Percentiles rank a stretch among this genome's conserved stretches.
Conservation (phyloP, 495 filamentous ascomycete species). For the Penicillium arizonense region DNA sequence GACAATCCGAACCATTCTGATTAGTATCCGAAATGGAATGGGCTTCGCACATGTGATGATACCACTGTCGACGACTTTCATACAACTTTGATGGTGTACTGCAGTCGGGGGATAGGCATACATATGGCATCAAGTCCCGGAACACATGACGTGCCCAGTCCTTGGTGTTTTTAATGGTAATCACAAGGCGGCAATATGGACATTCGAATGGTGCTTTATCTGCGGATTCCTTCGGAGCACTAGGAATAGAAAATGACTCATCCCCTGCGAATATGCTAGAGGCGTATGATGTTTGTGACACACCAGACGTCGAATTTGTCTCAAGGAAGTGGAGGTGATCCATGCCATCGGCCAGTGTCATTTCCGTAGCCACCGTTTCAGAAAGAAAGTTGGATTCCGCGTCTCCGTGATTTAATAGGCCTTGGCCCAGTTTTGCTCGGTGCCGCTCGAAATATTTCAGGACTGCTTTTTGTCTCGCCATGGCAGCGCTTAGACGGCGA, state of each 20-base stretch:
- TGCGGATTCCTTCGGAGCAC: conserved; percentile 8
- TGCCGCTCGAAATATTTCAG: conserved; percentile 19
- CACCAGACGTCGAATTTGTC: neutral
- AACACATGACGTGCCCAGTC: conserved; percentile 28
- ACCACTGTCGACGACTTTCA: conserved; percentile 23
- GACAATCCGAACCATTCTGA: neutral
- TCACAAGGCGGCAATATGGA: conserved; percentile 27
- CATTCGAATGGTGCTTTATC: conserved; percentile 20
- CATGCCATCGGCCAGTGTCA: neutral
- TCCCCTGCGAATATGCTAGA: neutral
- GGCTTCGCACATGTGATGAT: conserved; percentile 13
- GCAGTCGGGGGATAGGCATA: conserved; percentile 21
- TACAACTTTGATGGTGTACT: conserved; percentile 15
- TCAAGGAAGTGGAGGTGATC: neutral
- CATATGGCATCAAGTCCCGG: conserved; percentile 29
- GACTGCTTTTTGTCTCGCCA: conserved; percentile 10
- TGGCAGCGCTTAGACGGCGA: conserved; percentile 14
- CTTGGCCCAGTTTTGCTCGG: conserved; percentile 10
- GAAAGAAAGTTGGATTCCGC: neutral
- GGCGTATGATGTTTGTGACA: conserved; percentile 10
- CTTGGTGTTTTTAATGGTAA: conserved; percentile 5
- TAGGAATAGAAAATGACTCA: neutral
- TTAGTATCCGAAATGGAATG: neutral
- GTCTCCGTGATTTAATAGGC: neutral
- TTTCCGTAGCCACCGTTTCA: conserved; percentile 6